A percentile compares a stretch with the other conserved stretches of the same genome.
Evolutionary conservation across 2,329 filamentous ascomycete genomes (phyloP).

Genomic region (Penicillium sp.): DNA sequence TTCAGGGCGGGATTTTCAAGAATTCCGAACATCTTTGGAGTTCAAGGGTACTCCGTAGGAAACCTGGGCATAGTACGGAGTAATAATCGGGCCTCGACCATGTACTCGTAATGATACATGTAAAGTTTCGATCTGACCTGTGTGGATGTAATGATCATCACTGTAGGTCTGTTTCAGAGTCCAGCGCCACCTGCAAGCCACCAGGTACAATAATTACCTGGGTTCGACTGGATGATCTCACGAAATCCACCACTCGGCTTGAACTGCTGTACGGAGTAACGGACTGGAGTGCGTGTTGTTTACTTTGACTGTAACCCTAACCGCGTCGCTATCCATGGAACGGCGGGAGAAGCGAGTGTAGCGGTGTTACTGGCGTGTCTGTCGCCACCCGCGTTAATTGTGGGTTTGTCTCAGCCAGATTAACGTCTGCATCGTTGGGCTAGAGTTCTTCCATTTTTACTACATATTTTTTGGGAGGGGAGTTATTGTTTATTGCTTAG

Average conservation of each 20-base stretch:
- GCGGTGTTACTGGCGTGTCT: no score
- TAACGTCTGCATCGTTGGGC: neutral
- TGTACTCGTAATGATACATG: neutral
- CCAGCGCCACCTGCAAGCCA: constrained; percentile 11
- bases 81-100: neutral
- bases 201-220: constrained; percentile 5
- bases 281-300: no score
- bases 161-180: constrained; percentile 8
- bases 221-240: neutral
- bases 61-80: neutral
- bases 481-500: neutral
- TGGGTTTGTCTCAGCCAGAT: constrained; percentile 10
- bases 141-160: constrained; percentile 5
- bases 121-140: neutral
- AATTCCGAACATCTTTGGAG: no score
- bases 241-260: neutral
- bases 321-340: neutral
- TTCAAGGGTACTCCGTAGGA: neutral
- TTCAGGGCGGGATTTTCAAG: no score
- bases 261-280: neutral
- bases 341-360: neutral
- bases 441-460: neutral
- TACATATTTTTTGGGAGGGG: neutral
- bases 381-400: neutral
- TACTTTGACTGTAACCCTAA: neutral